Evolutionary conservation across 495 filamentous ascomycete species (phyloP).

Genomic region (Hypoxylon subgilvum): DNA sequence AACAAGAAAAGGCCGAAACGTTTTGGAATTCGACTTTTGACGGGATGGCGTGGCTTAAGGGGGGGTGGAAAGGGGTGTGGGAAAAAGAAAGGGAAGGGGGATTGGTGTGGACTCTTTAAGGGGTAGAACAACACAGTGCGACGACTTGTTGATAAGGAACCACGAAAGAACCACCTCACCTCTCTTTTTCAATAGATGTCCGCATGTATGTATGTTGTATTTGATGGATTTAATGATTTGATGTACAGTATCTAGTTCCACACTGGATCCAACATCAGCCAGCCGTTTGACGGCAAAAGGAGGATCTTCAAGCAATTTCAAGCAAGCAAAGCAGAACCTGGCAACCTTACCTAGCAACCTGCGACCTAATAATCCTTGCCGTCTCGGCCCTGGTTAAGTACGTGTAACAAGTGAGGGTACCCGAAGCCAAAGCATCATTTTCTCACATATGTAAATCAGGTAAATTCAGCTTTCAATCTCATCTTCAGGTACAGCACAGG

Average conservation of each 20-base stretch:
- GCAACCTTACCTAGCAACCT: neutral
- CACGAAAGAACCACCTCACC: too few relatives aligned
- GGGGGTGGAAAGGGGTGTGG: constrained; percentile 44
- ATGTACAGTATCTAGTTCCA: too few relatives aligned
- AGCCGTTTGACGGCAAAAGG: neutral
- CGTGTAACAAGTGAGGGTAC: constrained; percentile 2
- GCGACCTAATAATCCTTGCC: neutral
- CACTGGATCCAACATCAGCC: neutral
- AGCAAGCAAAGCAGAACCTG: constrained; percentile 31
- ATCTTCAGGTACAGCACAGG: neutral
- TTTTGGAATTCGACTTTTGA: constrained; percentile 49
- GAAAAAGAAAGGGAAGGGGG: constrained; percentile 41
- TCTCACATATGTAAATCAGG: too few relatives aligned
- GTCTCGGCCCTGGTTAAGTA: constrained; percentile 3
- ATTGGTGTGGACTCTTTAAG: constrained; percentile 34
- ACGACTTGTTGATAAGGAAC: neutral
- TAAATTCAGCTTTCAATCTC: neutral
- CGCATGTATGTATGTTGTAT: too few relatives aligned
- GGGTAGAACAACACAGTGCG: constrained; percentile 23
- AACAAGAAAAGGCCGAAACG: constrained; percentile 53
- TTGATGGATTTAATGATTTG: too few relatives aligned
- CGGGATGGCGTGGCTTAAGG: constrained; percentile 47
- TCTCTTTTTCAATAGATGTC: too few relatives aligned
- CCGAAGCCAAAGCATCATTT: too few relatives aligned
- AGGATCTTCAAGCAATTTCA: constrained; percentile 39